These are phyloP conservation scores for Pythium volutum DNA, from an alignment of 352 stramenopile genomes.

Conservation along the genomic window DNA sequence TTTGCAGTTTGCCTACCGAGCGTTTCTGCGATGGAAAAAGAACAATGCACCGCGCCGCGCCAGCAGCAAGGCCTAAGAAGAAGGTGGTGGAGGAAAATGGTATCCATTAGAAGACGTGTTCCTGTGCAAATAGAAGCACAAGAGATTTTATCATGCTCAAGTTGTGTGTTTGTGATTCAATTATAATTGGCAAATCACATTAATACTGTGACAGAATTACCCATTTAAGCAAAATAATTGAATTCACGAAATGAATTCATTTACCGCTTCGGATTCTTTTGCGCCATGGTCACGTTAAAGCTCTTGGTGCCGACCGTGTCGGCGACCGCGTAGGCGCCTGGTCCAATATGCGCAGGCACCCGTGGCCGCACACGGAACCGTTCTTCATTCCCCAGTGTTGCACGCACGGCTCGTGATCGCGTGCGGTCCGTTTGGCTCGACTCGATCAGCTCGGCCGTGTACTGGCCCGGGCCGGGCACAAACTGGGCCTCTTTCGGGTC, in stretches of 20 bases:
- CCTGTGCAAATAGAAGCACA: no score
- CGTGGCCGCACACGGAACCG: constrained; percentile 27
- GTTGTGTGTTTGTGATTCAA: neutral
- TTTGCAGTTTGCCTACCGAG: constrained; percentile 76
- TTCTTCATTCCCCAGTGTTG: constrained; percentile 29
- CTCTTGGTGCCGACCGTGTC: constrained; percentile 35
- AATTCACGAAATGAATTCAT: neutral
- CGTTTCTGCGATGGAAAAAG: constrained; percentile 65
- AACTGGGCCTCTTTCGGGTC: constrained; percentile 22
- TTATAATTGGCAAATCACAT: neutral
- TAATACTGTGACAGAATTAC: no score
- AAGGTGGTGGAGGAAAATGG: no score
- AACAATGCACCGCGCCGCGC: constrained; percentile 1
- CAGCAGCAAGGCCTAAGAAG: constrained; percentile 3
- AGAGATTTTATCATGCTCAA: no score
- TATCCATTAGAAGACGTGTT: no score
- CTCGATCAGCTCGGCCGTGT: neutral
- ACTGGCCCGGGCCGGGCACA: constrained; percentile 31
- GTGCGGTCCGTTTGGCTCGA: constrained; percentile 12
- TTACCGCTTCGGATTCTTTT: constrained; percentile 1
- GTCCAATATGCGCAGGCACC: constrained; percentile 30
- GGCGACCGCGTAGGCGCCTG: constrained; percentile 31
- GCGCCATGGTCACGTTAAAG: constrained; percentile 39
- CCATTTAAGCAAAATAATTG: constrained; percentile 23
- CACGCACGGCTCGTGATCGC: constrained; percentile 15